phyloP scores from a whole-genome alignment of 495 filamentous ascomycete species.

The Penicillium alfredii region DNA sequence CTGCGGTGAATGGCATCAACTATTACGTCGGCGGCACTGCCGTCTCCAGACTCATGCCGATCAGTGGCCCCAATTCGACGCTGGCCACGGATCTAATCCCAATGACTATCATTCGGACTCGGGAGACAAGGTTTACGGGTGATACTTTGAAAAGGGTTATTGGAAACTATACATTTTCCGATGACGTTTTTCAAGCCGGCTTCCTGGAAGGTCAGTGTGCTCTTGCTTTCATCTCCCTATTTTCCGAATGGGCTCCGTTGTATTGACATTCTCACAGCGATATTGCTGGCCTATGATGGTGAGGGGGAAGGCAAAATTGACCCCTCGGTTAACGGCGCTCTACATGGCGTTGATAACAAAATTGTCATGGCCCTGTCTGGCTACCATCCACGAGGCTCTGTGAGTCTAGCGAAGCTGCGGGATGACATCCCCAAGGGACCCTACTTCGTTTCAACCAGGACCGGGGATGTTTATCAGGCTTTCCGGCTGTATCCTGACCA shows the following conservation, averaged over 20 bases:
- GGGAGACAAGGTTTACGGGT: slow-evolving; percentile 6
- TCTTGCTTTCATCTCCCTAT: slow-evolving; percentile 7
- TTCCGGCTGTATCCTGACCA: slow-evolving; percentile 40
- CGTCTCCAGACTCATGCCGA: slow-evolving; percentile 7
- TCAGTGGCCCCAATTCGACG: slow-evolving; percentile 21
- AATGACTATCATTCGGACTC: slow-evolving; percentile 33
- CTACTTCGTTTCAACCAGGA: slow-evolving; percentile 39
- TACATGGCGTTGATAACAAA: slow-evolving; percentile 2
- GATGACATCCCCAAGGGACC: slow-evolving; percentile 36
- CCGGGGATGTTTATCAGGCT: slow-evolving; percentile 33
- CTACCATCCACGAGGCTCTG: slow-evolving; percentile 3
- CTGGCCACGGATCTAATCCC: slow-evolving; percentile 26
- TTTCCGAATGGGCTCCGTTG: background rate
- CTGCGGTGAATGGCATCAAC: slow-evolving; percentile 35
- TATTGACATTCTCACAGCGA: slow-evolving; percentile 1
- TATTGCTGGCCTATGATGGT: slow-evolving; percentile 8
- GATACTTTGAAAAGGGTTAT: slow-evolving; percentile 19
- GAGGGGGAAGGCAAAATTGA: slow-evolving; percentile 3
- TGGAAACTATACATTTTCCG: slow-evolving; percentile 20
- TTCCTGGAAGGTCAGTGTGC: slow-evolving; percentile 31
- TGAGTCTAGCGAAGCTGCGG: slow-evolving; percentile 2
- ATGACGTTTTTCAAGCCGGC: slow-evolving; percentile 39
- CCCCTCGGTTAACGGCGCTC: background rate
- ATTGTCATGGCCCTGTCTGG: slow-evolving; percentile 5
- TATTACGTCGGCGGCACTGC: slow-evolving; percentile 33